These are phyloP conservation scores for Pochonia chlamydosporia DNA, from an alignment of 2,329 filamentous ascomycete genomes.

Conservation along the genomic window DNA sequence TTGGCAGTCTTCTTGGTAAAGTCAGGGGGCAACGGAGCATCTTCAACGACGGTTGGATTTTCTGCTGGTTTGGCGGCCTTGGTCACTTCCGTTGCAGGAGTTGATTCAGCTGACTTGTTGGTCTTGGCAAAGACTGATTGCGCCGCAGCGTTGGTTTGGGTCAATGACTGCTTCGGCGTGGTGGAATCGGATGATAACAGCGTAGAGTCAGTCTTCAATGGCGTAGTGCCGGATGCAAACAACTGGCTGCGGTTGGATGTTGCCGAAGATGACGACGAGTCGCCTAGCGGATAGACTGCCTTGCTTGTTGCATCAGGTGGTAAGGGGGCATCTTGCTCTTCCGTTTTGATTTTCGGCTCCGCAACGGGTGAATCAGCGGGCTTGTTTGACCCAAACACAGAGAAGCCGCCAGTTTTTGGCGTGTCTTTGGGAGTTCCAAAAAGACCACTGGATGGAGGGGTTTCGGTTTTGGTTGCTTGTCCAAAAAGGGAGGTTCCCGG, in stretches of 20 bases:
- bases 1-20: constrained; percentile 16
- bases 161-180: constrained; percentile 14
- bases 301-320: constrained; percentile 53
- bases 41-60: constrained; percentile 17
- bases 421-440: constrained; percentile 24
- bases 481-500: constrained; percentile 27
- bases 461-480: constrained; percentile 23
- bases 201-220: constrained; percentile 28
- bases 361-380: constrained; percentile 5
- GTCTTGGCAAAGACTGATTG: constrained; percentile 8
- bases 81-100: constrained; percentile 29
- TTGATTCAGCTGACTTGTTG: constrained; percentile 12
- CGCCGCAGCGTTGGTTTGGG: constrained; percentile 8
- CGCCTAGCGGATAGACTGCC: constrained; percentile 40
- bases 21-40: constrained; percentile 27
- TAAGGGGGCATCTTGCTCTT: constrained; percentile 36
- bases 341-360: constrained; percentile 29
- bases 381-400: constrained; percentile 18
- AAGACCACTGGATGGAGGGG: constrained; percentile 18
- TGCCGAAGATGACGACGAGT: constrained; percentile 47
- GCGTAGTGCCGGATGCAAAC: constrained; percentile 21
- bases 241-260: constrained; percentile 29
- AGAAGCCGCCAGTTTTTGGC: constrained; percentile 16
- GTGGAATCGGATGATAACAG: constrained; percentile 36
- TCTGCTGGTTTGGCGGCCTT: constrained; percentile 18